Conservation (phyloP, 176 grass and related monocot species). For the Oryza rufipogon region DNA sequence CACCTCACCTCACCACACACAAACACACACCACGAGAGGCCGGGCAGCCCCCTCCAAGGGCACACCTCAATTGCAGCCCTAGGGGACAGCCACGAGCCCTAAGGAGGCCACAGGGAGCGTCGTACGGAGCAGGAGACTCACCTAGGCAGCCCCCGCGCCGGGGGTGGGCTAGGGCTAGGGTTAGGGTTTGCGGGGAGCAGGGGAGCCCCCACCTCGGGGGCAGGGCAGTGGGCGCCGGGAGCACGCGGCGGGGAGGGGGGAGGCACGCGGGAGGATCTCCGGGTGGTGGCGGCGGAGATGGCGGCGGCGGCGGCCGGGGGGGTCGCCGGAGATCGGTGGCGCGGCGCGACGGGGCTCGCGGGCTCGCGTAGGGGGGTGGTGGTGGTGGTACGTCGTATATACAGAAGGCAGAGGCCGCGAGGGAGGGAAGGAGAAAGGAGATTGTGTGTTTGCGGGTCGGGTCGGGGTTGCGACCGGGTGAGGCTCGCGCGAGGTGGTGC, state of each 20-base stretch:
- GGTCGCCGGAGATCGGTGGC: conserved; percentile 22
- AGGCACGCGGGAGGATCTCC: background rate
- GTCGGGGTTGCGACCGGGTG: conserved; percentile 6
- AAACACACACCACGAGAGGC: background rate
- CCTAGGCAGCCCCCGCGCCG: conserved; percentile 31
- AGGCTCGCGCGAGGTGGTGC: conserved; percentile 20
- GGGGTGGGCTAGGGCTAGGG: no score
- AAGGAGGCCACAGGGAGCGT: background rate
- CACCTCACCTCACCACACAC: conserved; percentile 4
- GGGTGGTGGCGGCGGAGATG: background rate
- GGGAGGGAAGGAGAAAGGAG: conserved; percentile 19
- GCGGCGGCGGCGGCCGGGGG: background rate
- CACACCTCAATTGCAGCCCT: conserved; percentile 36
- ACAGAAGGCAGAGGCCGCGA: conserved; percentile 30
- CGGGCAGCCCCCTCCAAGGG: background rate
- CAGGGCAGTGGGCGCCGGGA: background rate
- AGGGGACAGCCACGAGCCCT: background rate
- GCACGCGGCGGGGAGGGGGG: background rate
- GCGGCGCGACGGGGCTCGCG: conserved; percentile 9
- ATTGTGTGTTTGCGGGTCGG: no score
- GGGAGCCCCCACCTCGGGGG: background rate
- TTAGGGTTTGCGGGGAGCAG: conserved; percentile 36
- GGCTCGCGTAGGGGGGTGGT: background rate
- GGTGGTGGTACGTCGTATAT: conserved; percentile 33
- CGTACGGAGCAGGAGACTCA: conserved; percentile 29